A percentile compares a stretch with the other conserved stretches of the same genome.
These are phyloP conservation scores for Yamadazyma mexicana DNA, from an alignment of 1,139 yeast genomes.

Conservation along the genomic window DNA sequence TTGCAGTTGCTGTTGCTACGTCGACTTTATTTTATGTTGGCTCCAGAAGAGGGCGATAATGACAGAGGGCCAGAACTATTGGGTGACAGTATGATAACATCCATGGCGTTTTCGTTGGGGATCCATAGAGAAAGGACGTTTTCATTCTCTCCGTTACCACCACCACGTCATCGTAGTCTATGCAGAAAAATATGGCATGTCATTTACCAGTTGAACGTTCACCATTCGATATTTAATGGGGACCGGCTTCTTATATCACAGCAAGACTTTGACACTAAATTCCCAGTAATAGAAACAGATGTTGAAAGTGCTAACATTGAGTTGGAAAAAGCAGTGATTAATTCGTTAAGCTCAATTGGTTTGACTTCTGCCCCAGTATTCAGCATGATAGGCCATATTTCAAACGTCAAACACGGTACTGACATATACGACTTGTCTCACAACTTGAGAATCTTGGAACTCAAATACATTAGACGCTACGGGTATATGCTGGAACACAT, in stretches of 20 bases:
- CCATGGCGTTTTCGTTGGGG: conserved; percentile 46
- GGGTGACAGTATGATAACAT: conserved; percentile 36
- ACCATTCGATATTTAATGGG: conserved; percentile 24
- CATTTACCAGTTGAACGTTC: conserved; percentile 18
- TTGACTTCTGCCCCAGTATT: background rate
- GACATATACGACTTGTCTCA: conserved; percentile 23
- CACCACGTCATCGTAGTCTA: conserved; percentile 28
- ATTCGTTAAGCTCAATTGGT: conserved; percentile 2
- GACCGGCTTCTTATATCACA: conserved; percentile 17
- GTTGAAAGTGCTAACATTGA: too few relatives aligned
- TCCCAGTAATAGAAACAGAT: too few relatives aligned
- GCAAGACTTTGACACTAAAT: conserved; percentile 18
- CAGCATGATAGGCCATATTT: conserved; percentile 6
- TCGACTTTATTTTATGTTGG: conserved; percentile 37
- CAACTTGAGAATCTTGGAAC: conserved; percentile 28
- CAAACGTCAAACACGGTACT: conserved; percentile 22
- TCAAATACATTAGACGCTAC: conserved; percentile 5
- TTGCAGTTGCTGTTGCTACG: conserved; percentile 47
- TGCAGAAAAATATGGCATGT: conserved; percentile 39
- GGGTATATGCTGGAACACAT: conserved; percentile 1
- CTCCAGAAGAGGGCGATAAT: conserved; percentile 52
- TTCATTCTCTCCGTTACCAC: conserved; percentile 19
- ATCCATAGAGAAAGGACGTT: conserved; percentile 45
- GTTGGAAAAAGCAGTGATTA: conserved; percentile 22
- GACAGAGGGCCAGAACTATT: conserved; percentile 51